Base-by-base conservation (phyloP, 129 eudicot genomes). In the Flaveria bidentis region DNA sequence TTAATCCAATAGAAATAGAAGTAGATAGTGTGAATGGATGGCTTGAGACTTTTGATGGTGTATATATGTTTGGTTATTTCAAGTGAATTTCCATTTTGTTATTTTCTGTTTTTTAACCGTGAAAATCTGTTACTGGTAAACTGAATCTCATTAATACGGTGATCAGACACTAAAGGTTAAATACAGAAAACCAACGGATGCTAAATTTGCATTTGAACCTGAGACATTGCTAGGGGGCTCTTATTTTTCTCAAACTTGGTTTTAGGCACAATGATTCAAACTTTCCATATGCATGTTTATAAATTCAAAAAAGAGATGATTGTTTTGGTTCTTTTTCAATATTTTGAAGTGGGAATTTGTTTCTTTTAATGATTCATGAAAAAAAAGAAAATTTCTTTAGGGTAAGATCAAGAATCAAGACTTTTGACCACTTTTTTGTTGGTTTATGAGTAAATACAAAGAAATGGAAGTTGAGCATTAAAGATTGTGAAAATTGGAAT, bases 371-470 rank as follows among this genome's bases (percentile, higher is more conserved):
- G 42, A 61, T 47, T 9, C 53, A 71, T 28, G 17, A 60, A 41
- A 63, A 28, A 11, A 66, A 76, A 20, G 28, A 47, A 47, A 56
- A 6, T 22, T 49, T 39, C 8, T 12, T 72, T 22, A 18, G 78
- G 74, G 77, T 12, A 51, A 47, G 80, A 39, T 53, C 62, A 63
- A 76, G 55, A 49, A 76, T 67, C 36, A 72, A 65, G 78, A 67
- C 72, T 72, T 13, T 76, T 80, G 82, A 83, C 82, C 76, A 44
- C 71, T 70, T 71, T 70, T 76, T 58, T 65, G 84, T 77, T 72
- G 87, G 74, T 80, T 55, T n/a, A 62, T 82, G 82, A 71, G 79
- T 78, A 64, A 67, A 72, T 55, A 42, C 82, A 45, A 67, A 80
- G 84, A 67, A 80, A 73, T 33, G 51, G 66, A 30, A 60, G 41